Evolutionary conservation across 148 eudicot species (phyloP).

Genomic region (Fallopia convolvulus): DNA sequence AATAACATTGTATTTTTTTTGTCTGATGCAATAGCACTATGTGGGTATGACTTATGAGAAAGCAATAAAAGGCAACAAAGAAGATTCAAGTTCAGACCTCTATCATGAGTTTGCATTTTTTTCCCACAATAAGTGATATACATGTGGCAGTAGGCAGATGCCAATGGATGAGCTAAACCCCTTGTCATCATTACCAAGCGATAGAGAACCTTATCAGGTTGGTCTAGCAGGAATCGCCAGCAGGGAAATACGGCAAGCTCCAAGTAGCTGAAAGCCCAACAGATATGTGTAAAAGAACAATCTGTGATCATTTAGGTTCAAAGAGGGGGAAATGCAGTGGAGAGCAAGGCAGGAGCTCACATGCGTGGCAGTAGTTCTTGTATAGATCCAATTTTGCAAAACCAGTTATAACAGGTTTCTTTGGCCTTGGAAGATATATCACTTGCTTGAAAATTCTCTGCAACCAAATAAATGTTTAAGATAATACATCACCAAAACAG

Average conservation of each 20-base stretch:
- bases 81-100: conserved; percentile 23
- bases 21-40: background rate
- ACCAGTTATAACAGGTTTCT: conserved; percentile 77
- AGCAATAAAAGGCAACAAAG: background rate
- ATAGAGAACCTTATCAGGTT: conserved; percentile 28
- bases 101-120: conserved; percentile 28
- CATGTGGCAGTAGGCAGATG: conserved; percentile 64
- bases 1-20: background rate
- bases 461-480: conserved; percentile 19
- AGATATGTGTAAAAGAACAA: background rate
- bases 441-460: conserved; percentile 52
- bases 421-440: conserved; percentile 56
- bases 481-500: background rate
- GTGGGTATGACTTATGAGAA: background rate
- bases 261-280: conserved; percentile 43
- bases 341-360: conserved; percentile 29
- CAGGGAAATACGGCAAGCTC: conserved; percentile 73
- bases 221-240: conserved; percentile 57
- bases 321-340: conserved; percentile 6
- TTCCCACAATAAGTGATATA: conserved; percentile 50
- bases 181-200: conserved; percentile 70
- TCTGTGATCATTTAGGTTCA: background rate
- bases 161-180: conserved; percentile 75
- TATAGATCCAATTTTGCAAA: conserved; percentile 65
- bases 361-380: conserved; percentile 79